Base-by-base conservation (phyloP, 2,329 filamentous ascomycete genomes). In the Fusarium anguioides region DNA sequence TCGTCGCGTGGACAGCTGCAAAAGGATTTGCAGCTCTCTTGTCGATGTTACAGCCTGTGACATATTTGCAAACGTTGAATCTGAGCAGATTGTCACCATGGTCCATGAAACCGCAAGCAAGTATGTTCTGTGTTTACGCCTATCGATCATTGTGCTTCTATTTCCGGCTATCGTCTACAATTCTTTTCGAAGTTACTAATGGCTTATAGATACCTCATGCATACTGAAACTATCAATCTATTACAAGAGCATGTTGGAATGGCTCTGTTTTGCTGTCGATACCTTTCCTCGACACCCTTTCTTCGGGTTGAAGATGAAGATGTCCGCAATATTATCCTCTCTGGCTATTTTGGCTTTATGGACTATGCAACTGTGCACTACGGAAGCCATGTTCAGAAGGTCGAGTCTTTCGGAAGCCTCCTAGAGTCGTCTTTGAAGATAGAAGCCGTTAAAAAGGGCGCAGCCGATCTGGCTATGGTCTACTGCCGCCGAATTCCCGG, bases 51-150 rank as follows among this genome's bases (percentile, higher is more conserved):
- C 10, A 0, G 0, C 12, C 0, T 59, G 56, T 4, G 39, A 59
- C 0, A 0, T 48, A 0, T 59, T 56, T 0, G 17, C 7, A 0
- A 15, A 0, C 2, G 1, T 2, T 0, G 10, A 36, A 3, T 48
- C 56, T 0, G 56, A 59, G 0, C 29, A 49, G 4, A 0, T 8
- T 0, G 0, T 60, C 0, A 26, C 0, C 0, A 56, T 59, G 6
- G 26, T 59, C 0, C 55, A 59, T 0, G 17, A 57, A 12, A 57
- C 50, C 1, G 50, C 55, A 18, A 24, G 15, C 7, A 14, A 24
- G 55, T 59, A 5, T 1, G 48, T 14, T 4, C 6, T 6, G 2
- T 12, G 11, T 12, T 6, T 3, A 12, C 27, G 10, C 2, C 3
- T 14, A 3, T 12, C 3, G n/a, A n/a, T 29, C 11, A 29, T 12